A percentile compares a stretch with the other conserved stretches of the same genome.
These are phyloP conservation scores for Avena sativa DNA, from an alignment of 176 grass and related monocot genomes.

Conservation along the genomic window DNA sequence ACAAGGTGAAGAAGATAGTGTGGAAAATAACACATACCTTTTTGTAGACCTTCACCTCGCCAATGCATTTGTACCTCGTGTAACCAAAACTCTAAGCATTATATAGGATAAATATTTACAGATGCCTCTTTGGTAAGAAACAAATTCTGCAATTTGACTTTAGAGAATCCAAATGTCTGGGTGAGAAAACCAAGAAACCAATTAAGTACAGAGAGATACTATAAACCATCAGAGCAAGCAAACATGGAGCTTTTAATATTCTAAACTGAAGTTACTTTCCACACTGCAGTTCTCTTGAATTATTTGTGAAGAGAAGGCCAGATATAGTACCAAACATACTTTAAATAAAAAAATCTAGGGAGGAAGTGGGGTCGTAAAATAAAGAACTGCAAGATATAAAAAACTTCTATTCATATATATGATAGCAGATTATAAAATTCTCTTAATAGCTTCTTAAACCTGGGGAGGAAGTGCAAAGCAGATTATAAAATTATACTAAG, in stretches of 20 bases:
- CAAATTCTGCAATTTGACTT: conserved; percentile 34
- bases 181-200: conserved; percentile 14
- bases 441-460: no score
- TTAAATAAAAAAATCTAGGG: no score
- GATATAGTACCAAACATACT: no score
- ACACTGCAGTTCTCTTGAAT: no score
- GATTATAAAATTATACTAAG: no score
- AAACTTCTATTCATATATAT: no score
- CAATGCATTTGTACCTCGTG: conserved; percentile 62
- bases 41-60: conserved; percentile 78
- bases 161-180: conserved; percentile 54
- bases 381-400: no score
- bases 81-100: conserved; percentile 76
- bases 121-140: conserved; percentile 41
- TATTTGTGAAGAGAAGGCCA: no score
- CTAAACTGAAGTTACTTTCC: no score
- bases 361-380: no score
- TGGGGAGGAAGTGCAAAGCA: no score
- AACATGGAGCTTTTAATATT: background rate
- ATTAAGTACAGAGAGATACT: conserved; percentile 28
- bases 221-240: background rate
- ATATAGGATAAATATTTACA: conserved; percentile 75
- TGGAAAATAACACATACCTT: conserved; percentile 59
- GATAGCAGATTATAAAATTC: no score
- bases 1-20: conserved; percentile 23